These are phyloP conservation scores for Gossypium stocksii DNA, from an alignment of 345 rosid genomes.

Conservation along the genomic window DNA sequence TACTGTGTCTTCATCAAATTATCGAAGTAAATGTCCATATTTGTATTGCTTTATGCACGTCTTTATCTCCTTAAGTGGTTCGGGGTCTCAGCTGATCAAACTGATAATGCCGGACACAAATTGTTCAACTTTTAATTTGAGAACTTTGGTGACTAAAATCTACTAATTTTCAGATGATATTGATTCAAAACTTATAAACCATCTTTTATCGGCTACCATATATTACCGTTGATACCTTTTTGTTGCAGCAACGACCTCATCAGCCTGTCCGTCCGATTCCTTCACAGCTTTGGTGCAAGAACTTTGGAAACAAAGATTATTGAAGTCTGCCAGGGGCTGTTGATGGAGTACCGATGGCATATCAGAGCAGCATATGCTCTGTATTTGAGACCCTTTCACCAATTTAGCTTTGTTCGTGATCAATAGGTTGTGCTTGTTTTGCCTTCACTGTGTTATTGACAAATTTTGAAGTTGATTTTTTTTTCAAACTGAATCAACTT, in stretches of 20 bases:
- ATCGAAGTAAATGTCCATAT: neutral
- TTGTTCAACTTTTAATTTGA: neutral
- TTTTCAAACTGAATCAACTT: too few relatives aligned
- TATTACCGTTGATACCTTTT: neutral
- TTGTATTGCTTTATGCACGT: neutral
- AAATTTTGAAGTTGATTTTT: neutral
- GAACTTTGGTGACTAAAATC: neutral
- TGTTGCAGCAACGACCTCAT: conserved; percentile 96
- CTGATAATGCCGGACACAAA: neutral
- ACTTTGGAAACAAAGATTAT: conserved; percentile 86
- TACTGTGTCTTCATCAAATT: neutral
- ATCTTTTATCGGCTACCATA: neutral
- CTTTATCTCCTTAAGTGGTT: neutral
- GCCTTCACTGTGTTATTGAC: neutral
- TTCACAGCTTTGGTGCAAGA: conserved; percentile 99
- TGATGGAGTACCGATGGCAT: neutral
- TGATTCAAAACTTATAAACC: neutral
- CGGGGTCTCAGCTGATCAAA: neutral
- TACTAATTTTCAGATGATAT: neutral
- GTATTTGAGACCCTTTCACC: neutral
- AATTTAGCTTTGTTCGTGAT: conserved; percentile 4
- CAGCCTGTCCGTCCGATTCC: conserved; percentile 93
- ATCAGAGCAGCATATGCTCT: conserved; percentile 1
- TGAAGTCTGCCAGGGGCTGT: conserved; percentile 9
- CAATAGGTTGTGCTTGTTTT: conserved; percentile 20